Percentiles rank a stretch among this genome's conserved stretches.
Evolutionary conservation across 768 basidiomycete species (phyloP).

Genomic region (Russula lepida): DNA sequence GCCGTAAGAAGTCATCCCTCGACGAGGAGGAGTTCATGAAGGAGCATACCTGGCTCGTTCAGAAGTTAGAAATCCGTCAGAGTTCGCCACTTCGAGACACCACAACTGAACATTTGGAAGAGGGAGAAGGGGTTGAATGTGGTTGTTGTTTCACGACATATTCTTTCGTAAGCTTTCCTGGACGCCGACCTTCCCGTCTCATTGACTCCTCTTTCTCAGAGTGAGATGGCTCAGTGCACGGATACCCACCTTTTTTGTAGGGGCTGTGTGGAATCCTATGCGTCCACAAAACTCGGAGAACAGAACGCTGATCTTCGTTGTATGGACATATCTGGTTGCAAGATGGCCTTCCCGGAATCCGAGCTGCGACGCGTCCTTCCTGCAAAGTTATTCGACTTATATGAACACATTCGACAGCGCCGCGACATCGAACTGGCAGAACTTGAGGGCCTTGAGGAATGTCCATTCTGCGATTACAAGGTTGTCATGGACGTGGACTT

Average conservation of each 20-base stretch:
- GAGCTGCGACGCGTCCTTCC: conserved; percentile 64
- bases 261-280: conserved; percentile 60
- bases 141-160: conserved; percentile 78
- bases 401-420: conserved; percentile 64
- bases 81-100: conserved; percentile 7
- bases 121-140: conserved; percentile 69
- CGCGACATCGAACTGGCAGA: conserved; percentile 75
- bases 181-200: not conserved
- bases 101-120: conserved; percentile 28
- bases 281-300: conserved; percentile 54
- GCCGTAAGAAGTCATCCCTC: not conserved
- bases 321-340: conserved; percentile 75
- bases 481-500: conserved; percentile 45
- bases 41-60: conserved; percentile 33
- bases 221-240: conserved; percentile 81
- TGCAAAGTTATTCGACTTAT: conserved; percentile 56
- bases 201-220: conserved; percentile 34
- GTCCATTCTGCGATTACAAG: conserved; percentile 86
- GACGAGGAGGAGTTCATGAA: conserved; percentile 29
- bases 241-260: conserved; percentile 85
- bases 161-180: conserved; percentile 49
- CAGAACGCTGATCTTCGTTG: conserved; percentile 61
- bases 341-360: conserved; percentile 53
- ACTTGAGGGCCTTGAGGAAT: conserved; percentile 76
- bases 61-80: conserved; percentile 23